Percentiles rank a stretch among this genome's conserved stretches.
Conservation (phyloP, 305 asterid species). For the Striga hermonthica region DNA sequence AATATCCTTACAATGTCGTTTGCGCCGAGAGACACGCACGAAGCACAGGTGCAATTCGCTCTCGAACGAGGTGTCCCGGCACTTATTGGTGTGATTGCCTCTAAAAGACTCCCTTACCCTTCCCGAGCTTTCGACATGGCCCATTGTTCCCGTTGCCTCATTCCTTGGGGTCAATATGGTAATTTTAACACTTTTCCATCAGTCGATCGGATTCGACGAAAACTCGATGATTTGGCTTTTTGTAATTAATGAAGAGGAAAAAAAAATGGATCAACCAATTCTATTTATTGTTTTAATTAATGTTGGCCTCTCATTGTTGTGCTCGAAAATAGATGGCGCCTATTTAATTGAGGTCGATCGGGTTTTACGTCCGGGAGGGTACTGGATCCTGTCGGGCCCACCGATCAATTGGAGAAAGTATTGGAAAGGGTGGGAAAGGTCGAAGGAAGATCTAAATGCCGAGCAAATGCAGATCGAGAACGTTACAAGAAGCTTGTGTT, state of each 20-base stretch:
- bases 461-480: constrained; percentile 63
- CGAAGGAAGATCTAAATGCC: constrained; percentile 47
- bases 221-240: not conserved
- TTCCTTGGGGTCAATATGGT: constrained; percentile 50
- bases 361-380: constrained; percentile 55
- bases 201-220: not conserved
- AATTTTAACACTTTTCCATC: not conserved
- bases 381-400: constrained; percentile 67
- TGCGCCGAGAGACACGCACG: constrained; percentile 56
- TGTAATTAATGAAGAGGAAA: not conserved
- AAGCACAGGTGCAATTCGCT: constrained; percentile 62
- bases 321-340: constrained; percentile 40
- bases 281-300: not conserved
- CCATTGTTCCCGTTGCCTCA: constrained; percentile 56
- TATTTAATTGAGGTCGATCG: constrained; percentile 62
- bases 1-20: constrained; percentile 47
- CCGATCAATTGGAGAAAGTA: constrained; percentile 52
- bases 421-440: constrained; percentile 61
- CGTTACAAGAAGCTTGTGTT: constrained; percentile 57
- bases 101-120: constrained; percentile 53
- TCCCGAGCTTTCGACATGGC: constrained; percentile 55
- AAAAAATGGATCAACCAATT: too few species aligned
- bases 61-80: constrained; percentile 56
- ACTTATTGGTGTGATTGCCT: constrained; percentile 46
- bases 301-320: too few species aligned